Conservation (phyloP, 345 rosid species). For the Turnera subulata region DNA sequence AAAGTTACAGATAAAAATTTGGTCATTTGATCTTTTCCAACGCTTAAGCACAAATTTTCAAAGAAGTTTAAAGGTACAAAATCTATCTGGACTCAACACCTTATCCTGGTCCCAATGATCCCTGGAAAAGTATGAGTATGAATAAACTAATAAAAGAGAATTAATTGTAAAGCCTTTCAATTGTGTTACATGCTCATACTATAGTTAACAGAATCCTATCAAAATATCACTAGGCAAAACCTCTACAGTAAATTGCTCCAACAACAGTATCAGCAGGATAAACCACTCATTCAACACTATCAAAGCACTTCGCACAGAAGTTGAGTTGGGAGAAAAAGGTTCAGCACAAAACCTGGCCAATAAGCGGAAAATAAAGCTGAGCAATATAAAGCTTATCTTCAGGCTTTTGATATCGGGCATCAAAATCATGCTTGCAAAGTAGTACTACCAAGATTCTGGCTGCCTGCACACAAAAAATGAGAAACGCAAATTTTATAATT, state of each 20-base stretch:
- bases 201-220: neutral
- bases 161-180: neutral
- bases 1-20: too few relatives aligned
- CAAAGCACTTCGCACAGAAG: too few relatives aligned
- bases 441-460: constrained; percentile 90
- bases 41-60: neutral
- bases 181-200: constrained; percentile 3
- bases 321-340: too few relatives aligned
- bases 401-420: constrained; percentile 95
- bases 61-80: neutral
- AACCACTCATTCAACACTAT: too few relatives aligned
- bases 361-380: constrained; percentile 87
- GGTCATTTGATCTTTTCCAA: too few relatives aligned
- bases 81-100: neutral
- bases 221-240: neutral
- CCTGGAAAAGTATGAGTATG: neutral
- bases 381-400: constrained; percentile 98
- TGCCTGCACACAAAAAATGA: constrained; percentile 49
- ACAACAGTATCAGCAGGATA: too few relatives aligned
- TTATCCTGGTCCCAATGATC: neutral
- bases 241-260: too few relatives aligned
- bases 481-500: constrained; percentile 11
- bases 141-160: neutral
- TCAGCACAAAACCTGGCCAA: constrained; percentile 64
- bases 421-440: constrained; percentile 95